phyloP scores from a whole-genome alignment of 345 rosid genomes.

The sweet orange (Citrus sinensis) region DNA sequence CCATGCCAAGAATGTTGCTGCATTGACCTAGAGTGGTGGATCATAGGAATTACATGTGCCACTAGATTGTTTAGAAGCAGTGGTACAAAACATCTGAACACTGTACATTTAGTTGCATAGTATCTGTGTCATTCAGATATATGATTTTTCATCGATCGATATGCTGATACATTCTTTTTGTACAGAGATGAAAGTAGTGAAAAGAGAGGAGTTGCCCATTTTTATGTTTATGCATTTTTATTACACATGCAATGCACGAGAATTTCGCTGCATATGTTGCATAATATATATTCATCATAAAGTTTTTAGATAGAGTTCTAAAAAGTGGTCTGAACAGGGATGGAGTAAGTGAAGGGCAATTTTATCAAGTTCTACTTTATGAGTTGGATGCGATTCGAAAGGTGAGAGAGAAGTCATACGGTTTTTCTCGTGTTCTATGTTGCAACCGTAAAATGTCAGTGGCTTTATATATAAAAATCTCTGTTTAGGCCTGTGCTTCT shows the following conservation, averaged over 20 bases:
- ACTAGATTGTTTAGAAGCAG: no score
- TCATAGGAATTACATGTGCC: no score
- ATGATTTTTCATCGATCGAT: not conserved
- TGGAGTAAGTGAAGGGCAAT: constrained; percentile 99
- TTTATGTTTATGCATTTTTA: not conserved
- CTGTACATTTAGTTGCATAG: not conserved
- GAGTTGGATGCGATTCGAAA: constrained; percentile 84
- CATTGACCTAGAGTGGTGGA: no score
- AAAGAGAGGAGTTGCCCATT: not conserved
- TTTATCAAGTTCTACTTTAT: constrained; percentile 81
- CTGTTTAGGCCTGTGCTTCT: constrained; percentile 82
- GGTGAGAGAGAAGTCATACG: constrained; percentile 32
- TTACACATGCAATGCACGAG: not conserved
- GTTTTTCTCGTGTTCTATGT: not conserved
- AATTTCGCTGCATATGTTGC: not conserved
- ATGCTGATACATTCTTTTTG: not conserved
- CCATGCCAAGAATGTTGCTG: no score
- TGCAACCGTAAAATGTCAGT: not conserved
- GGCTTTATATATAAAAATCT: constrained; percentile 12
- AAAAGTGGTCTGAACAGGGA: constrained; percentile 47
- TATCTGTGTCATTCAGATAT: not conserved
- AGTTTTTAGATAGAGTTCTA: not conserved
- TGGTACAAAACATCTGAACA: no score
- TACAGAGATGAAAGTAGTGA: not conserved
- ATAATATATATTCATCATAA: not conserved